Base-by-base conservation (phyloP, 306 rosid species). In the Nissolia schottii region DNA sequence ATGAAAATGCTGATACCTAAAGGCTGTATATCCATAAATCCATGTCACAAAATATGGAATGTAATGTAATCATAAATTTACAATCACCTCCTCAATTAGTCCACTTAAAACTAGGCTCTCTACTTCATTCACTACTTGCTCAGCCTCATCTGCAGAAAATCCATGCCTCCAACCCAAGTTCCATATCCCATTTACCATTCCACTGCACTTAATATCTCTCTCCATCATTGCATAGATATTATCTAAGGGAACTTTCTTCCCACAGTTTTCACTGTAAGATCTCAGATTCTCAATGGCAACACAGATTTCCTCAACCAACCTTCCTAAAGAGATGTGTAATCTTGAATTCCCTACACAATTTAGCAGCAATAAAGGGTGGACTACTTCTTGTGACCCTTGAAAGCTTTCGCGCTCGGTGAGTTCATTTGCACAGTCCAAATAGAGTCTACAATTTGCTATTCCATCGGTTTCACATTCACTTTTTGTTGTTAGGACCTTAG, bases 361-460 rank as follows among this genome's bases (percentile, higher is more conserved):
- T 51, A 62, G 80, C 72, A 62, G 80, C 72, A 80, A 49, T 40
- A 85, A 50, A 59, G 85, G 88, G 78, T 64, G 81, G 35, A 71
- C 48, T 53, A 71, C 73, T 62, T 54, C 73, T 62, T 54, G 89
- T 57, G 90, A 65, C 18, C 67, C 82, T 20, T 37, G 85, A 53
- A 67, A 58, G 67, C 88, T 71, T 83, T 69, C 86, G 14, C 82
- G 73, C 79, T 82, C 83, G 0, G 83, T 25, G 54, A 95, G 80
- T 80, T 91, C 97, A 7, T 76, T 80, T 35, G 97, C 99, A 51
- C 91, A 89, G 51, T 91, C 96, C 58, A 85, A 56, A 53, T 55
- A 73, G 61, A 83, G 91, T 58, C 58, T 82, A 32, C 23, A 35
- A 57, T 76, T 51, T 76, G 67, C 67, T 65, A 67, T 57, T 43